A percentile compares a stretch with the other conserved stretches of the same genome.
Conservation (phyloP, 2,329 filamentous ascomycete genomes). For the Botrytis medusae region DNA sequence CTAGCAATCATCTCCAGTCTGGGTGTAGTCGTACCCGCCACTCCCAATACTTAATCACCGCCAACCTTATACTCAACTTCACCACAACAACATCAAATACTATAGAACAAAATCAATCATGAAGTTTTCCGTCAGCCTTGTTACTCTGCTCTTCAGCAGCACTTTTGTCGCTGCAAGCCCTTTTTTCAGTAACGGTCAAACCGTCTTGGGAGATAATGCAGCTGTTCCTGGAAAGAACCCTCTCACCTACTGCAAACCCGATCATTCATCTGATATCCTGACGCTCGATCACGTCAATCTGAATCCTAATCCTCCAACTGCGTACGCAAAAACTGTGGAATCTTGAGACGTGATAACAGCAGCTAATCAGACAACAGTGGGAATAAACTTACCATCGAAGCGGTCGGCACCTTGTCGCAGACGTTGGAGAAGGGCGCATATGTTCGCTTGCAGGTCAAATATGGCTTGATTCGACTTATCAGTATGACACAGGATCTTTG, state of each 20-base stretch:
- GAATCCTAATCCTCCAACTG: conserved; percentile 77
- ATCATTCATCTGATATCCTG: conserved; percentile 69
- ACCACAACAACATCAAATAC: conserved; percentile 21
- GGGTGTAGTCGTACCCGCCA: conserved; percentile 19
- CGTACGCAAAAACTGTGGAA: conserved; percentile 58
- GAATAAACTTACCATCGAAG: conserved; percentile 72
- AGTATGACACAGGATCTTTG: conserved; percentile 81
- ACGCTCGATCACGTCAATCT: conserved; percentile 78
- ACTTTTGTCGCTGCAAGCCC: conserved; percentile 43
- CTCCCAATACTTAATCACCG: conserved; percentile 16
- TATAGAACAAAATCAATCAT: conserved; percentile 29
- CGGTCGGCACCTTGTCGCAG: conserved; percentile 71
- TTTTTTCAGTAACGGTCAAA: conserved; percentile 50
- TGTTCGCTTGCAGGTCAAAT: conserved; percentile 84
- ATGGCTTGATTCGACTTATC: conserved; percentile 87
- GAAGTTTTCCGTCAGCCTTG: conserved; percentile 37
- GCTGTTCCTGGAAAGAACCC: conserved; percentile 70
- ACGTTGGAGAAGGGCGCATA: conserved; percentile 75
- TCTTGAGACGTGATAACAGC: conserved; percentile 14
- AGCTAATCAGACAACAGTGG: conserved; percentile 58
- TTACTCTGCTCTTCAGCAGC: conserved; percentile 36
- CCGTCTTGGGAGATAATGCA: conserved; percentile 47
- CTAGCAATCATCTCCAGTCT: background rate
- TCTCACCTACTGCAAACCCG: conserved; percentile 68
- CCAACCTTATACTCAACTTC: conserved; percentile 18